Conservation (phyloP, 208 protist genomes). For the Wallacemonas sp. region DNA sequence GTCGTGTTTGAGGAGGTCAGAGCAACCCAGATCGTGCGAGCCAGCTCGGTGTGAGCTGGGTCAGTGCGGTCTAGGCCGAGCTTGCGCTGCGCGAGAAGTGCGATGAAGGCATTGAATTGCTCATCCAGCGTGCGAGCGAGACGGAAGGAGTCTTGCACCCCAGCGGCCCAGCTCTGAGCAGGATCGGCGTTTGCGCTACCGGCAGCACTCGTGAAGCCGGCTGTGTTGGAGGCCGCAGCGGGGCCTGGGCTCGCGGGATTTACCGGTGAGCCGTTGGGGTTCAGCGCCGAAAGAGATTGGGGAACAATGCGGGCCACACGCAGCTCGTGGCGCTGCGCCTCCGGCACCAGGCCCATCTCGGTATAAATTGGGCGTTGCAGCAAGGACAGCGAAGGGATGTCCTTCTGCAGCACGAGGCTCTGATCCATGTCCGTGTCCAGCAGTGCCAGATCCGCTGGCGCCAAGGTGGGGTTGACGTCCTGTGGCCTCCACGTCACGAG, state of each 20-base stretch:
- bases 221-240: background rate
- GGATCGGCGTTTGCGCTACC: slow-evolving; percentile 11
- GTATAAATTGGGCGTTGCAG: slow-evolving; percentile 85
- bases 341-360: slow-evolving; percentile 73
- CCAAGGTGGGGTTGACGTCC: slow-evolving; percentile 24
- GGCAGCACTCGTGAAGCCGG: background rate
- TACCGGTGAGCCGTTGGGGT: slow-evolving; percentile 12
- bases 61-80: slow-evolving; percentile 54
- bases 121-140: slow-evolving; percentile 49
- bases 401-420: slow-evolving; percentile 53
- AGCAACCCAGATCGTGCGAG: slow-evolving; percentile 47
- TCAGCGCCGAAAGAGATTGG: slow-evolving; percentile 17
- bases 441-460: slow-evolving; percentile 57
- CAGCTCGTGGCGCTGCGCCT: slow-evolving; percentile 74
- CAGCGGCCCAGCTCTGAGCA: slow-evolving; percentile 41
- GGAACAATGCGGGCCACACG: slow-evolving; percentile 67
- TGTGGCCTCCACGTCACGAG: slow-evolving; percentile 27
- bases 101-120: slow-evolving; percentile 56
- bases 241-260: slow-evolving; percentile 12
- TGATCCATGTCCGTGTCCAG: slow-evolving; percentile 72
- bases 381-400: slow-evolving; percentile 63
- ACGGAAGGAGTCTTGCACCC: slow-evolving; percentile 58
- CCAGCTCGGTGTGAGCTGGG: slow-evolving; percentile 34
- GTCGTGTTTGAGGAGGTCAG: slow-evolving; percentile 38
- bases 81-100: slow-evolving; percentile 50